Evolutionary conservation across 805 yeast genomes (phyloP).

Genomic region (Candida golubevii): DNA sequence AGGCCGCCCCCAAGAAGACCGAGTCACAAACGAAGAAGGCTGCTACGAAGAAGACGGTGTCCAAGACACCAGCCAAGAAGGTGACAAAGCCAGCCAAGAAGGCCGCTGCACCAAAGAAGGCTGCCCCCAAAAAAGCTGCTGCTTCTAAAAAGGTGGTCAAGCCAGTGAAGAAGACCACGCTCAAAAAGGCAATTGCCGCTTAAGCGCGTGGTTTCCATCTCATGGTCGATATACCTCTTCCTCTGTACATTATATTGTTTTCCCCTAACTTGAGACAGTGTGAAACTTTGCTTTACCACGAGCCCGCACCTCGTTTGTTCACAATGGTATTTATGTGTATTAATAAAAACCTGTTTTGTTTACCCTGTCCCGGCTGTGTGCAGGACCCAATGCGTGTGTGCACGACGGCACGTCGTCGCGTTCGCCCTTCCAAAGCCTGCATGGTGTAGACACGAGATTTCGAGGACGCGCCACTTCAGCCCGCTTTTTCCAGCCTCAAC

Average conservation of each 20-base stretch:
- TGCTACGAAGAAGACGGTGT: conserved; percentile 2
- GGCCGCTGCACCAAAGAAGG: conserved; percentile 1
- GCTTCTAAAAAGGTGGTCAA: conserved; percentile 7
- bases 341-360: conserved; percentile 7
- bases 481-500: no score
- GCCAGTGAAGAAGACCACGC: conserved; percentile 9
- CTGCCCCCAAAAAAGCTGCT: conserved; percentile 7
- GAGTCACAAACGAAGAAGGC: conserved; percentile 6
- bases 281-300: conserved; percentile 3
- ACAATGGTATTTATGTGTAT: conserved; percentile 6
- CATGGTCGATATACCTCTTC: conserved; percentile 2
- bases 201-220: background rate
- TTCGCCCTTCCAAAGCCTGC: background rate
- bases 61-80: conserved; percentile 7
- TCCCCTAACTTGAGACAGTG: conserved; percentile 2
- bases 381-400: conserved; percentile 4
- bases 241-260: conserved; percentile 14
- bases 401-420: background rate
- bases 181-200: conserved; percentile 9
- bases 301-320: background rate
- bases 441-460: background rate
- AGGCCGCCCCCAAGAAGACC: conserved; percentile 8
- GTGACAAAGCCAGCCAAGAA: conserved; percentile 4
- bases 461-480: background rate
- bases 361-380: background rate